Evolutionary conservation across 768 basidiomycete species (phyloP).

Genomic region (Leccinellum rugosiceps): DNA sequence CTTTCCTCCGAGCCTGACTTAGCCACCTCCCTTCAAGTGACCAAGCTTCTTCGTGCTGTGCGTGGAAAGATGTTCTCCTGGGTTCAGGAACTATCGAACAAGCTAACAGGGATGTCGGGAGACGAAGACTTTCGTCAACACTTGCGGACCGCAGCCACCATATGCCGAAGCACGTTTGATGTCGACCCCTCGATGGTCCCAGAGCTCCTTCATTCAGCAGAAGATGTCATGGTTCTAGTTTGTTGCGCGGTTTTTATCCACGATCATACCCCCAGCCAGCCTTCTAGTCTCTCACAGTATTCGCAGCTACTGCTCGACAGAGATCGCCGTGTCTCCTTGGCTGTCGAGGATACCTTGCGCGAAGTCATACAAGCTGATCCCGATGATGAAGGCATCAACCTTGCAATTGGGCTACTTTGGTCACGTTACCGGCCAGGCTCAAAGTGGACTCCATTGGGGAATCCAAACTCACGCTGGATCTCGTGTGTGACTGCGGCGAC

Average conservation of each 20-base stretch:
- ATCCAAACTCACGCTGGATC: conserved; percentile 24
- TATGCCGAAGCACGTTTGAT: conserved; percentile 37
- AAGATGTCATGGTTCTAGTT: conserved; percentile 24
- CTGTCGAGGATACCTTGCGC: conserved; percentile 16
- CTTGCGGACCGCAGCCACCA: conserved; percentile 36
- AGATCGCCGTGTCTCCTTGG: conserved; percentile 29
- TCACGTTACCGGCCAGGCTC: conserved; percentile 22
- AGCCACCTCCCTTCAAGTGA: conserved; percentile 14
- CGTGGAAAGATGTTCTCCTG: conserved; percentile 35
- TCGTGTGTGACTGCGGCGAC: conserved; percentile 13
- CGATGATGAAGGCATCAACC: conserved; percentile 13
- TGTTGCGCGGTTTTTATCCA: conserved; percentile 27
- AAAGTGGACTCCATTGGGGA: conserved; percentile 14
- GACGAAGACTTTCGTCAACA: conserved; percentile 20
- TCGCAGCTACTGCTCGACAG: conserved; percentile 25
- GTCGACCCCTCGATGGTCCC: conserved; percentile 13
- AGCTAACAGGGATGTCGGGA: conserved; percentile 12
- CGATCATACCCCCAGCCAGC: conserved; percentile 21
- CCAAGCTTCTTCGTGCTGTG: conserved; percentile 29
- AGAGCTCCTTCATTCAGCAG: conserved; percentile 14
- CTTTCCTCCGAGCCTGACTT: conserved; percentile 25
- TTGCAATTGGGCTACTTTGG: conserved; percentile 23
- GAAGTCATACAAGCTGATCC: neutral
- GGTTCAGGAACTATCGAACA: conserved; percentile 32
- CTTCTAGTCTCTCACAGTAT: conserved; percentile 1